These are phyloP conservation scores for Irpex sp. DNA, from an alignment of 1,284 basidiomycete genomes.

Conservation along the genomic window DNA sequence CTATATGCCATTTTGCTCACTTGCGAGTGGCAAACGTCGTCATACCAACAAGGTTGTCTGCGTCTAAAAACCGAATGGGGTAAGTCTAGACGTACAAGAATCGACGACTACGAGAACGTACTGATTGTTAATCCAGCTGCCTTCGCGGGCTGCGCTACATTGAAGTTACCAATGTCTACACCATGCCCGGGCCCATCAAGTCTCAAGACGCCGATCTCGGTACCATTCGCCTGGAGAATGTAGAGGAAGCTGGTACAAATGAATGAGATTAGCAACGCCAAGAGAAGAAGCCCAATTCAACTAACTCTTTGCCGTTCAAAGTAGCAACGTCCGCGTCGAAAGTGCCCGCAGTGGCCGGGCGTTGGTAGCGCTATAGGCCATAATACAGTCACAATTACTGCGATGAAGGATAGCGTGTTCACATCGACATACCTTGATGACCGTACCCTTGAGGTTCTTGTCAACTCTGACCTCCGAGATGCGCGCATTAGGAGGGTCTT, in stretches of 20 bases:
- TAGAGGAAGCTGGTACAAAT: slow-evolving; percentile 22
- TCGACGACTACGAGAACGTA: slow-evolving; percentile 14
- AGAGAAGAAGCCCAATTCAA: neutral
- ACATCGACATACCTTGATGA: slow-evolving; percentile 36
- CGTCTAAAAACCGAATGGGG: neutral
- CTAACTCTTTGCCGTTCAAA: slow-evolving; percentile 28
- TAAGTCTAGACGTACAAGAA: neutral
- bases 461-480: slow-evolving; percentile 47
- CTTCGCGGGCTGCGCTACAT: slow-evolving; percentile 12
- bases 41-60: neutral
- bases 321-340: slow-evolving; percentile 27
- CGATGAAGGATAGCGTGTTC: neutral
- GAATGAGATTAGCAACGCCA: neutral
- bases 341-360: slow-evolving; percentile 20
- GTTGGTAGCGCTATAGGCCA: slow-evolving; percentile 21
- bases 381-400: neutral
- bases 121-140: slow-evolving; percentile 14
- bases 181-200: slow-evolving; percentile 23
- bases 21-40: neutral
- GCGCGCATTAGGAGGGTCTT: slow-evolving; percentile 38
- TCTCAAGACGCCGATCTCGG: slow-evolving; percentile 22
- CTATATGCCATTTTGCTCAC: neutral
- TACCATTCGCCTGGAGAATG: slow-evolving; percentile 21
- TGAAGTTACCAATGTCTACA: slow-evolving; percentile 17
- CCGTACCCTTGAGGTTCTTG: slow-evolving; percentile 37